Evolutionary conservation across 495 filamentous ascomycete genomes (phyloP).

Genomic region (Trichoderma gamsii): DNA sequence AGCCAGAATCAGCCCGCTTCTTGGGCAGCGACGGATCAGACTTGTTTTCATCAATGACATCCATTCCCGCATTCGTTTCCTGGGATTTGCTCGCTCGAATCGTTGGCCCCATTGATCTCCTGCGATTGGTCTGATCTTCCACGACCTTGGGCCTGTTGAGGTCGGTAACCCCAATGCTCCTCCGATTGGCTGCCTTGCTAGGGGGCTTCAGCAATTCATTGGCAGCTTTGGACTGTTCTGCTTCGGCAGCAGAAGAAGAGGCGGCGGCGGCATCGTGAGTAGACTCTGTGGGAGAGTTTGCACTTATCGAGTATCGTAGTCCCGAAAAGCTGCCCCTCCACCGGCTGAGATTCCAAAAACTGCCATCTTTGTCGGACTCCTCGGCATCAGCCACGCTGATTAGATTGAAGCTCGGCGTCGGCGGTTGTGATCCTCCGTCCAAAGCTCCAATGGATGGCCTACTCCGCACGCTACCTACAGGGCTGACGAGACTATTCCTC

Average conservation of each 20-base stretch:
- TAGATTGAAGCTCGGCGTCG: constrained; percentile 38
- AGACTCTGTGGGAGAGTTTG: constrained; percentile 11
- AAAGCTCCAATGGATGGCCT: constrained; percentile 17
- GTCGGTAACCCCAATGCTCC: constrained; percentile 15
- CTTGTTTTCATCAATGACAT: background rate
- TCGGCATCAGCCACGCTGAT: constrained; percentile 19
- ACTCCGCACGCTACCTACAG: constrained; percentile 26
- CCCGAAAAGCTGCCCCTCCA: constrained; percentile 34
- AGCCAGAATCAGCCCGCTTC: constrained; percentile 5
- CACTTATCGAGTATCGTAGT: constrained; percentile 20
- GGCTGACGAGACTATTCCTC: constrained; percentile 22
- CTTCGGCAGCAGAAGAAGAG: background rate
- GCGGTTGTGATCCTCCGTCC: constrained; percentile 23
- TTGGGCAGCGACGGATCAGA: background rate
- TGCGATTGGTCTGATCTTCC: constrained; percentile 17
- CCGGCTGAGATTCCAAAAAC: constrained; percentile 41
- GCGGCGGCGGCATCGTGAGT: background rate
- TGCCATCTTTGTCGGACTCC: background rate
- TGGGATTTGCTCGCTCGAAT: background rate
- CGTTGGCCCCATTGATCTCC: constrained; percentile 19
- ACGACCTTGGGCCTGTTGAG: background rate
- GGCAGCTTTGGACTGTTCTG: constrained; percentile 18
- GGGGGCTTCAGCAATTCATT: background rate
- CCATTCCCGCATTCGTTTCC: background rate
- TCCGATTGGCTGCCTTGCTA: background rate